Evolutionary conservation across 805 yeast genomes (phyloP).

Genomic region (Nakazawaea anatomiae): DNA sequence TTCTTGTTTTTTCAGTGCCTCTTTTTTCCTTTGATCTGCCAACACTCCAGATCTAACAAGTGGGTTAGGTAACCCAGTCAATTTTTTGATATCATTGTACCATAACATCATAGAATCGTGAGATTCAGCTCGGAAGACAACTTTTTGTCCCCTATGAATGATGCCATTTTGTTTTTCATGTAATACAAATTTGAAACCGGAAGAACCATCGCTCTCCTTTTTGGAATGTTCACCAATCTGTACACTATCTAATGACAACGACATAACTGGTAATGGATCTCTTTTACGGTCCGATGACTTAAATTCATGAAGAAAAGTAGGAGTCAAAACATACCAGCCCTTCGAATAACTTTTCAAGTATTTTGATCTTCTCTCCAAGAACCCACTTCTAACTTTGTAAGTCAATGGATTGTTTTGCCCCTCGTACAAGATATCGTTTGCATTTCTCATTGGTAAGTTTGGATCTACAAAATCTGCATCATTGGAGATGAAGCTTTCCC

Average conservation of each 20-base stretch:
- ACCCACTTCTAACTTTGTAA: constrained; percentile 66
- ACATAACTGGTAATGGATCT: constrained; percentile 79
- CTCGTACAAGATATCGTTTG: constrained; percentile 58
- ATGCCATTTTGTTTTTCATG: constrained; percentile 71
- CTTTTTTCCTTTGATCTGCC: constrained; percentile 22
- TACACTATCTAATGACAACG: constrained; percentile 73
- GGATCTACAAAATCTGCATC: constrained; percentile 69
- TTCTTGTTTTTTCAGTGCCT: constrained; percentile 13
- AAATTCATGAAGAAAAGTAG: constrained; percentile 86
- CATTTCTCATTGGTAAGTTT: constrained; percentile 52
- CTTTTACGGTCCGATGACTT: constrained; percentile 75
- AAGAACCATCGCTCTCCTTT: constrained; percentile 53
- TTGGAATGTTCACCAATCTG: constrained; percentile 78
- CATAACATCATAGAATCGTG: constrained; percentile 76
- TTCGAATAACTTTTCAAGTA: constrained; percentile 84
- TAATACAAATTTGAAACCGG: constrained; percentile 70
- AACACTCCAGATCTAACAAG: constrained; percentile 47
- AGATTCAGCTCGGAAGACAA: constrained; percentile 91
- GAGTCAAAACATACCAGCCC: constrained; percentile 89
- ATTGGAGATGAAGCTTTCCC: constrained; percentile 76
- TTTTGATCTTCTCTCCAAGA: constrained; percentile 84
- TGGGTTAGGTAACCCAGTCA: constrained; percentile 61
- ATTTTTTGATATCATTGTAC: constrained; percentile 70
- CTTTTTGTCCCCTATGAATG: constrained; percentile 78
- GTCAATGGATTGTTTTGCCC: constrained; percentile 68